Evolutionary conservation across 352 stramenopile genomes (phyloP), one percentile per base, ranked within the genome.

Genomic region (Peronospora farinosa): DNA sequence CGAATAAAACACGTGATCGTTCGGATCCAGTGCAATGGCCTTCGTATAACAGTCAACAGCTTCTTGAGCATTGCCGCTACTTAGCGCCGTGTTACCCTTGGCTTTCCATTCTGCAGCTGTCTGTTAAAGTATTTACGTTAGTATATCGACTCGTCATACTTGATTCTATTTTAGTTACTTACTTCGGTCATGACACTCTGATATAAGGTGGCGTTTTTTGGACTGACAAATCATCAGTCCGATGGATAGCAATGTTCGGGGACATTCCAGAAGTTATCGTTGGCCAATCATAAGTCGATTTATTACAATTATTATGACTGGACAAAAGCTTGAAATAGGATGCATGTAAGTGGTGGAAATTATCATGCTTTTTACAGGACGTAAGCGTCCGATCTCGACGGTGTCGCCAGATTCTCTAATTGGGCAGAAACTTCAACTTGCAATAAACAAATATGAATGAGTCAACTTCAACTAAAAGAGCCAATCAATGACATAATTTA

Each of bases 1-100:
- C 44, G 87, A 98, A 72, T 95, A 99, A 68, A 98, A 98, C 10
- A 99, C 90, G 69, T 98, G 91, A 69, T 98, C 97, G 55, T 66
- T 79, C 46, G 86, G 79, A 64, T 99, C 86, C 33, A 98, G 54
- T 32, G 88, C 87, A 57, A 99, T 98, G 46, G 96, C 96, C 60
- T 98, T 69, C 21, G 94, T 96, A 82, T 99, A 99, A 60, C 86
- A 89, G 48, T 93, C 72, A 31, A 99, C 97, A 25, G 97, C 96
- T 51, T 97, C 85, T 28, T 97, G 84, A 35, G 89, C 79, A 55
- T 99, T 93, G 45, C 95, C 91, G 2, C 74, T 77, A 65, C 95
- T 86, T 43, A 99, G 78, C 32, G 92, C 92, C 11, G 83, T 86
- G 63, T 99, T 99, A 57, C 96, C 97, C 64, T 97, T 86, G 17